These are phyloP conservation scores for Metroxylon sagu DNA, from an alignment of 176 grass and related monocot genomes.

Conservation along the genomic window DNA sequence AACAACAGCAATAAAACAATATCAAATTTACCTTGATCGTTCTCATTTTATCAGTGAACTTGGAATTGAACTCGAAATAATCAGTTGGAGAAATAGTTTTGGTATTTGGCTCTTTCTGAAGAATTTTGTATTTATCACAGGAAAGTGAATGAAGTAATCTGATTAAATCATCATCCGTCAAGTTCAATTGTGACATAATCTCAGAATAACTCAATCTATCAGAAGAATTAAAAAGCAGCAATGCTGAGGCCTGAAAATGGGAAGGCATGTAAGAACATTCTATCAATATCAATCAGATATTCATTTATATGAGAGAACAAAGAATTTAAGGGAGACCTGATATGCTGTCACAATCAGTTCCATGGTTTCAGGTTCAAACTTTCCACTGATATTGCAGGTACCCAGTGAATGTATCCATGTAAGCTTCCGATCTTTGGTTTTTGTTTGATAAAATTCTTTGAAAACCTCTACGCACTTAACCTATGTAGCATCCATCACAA, in stretches of 20 bases:
- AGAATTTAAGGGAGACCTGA: constrained; percentile 34
- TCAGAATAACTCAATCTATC: constrained; percentile 26
- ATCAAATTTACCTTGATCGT: constrained; percentile 75
- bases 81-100: constrained; percentile 71
- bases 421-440: constrained; percentile 89
- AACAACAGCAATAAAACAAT: background rate
- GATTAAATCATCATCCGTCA: constrained; percentile 20
- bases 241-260: constrained; percentile 10
- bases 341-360: constrained; percentile 87
- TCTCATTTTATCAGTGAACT: constrained; percentile 88
- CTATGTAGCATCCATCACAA: constrained; percentile 26
- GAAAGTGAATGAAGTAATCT: constrained; percentile 59
- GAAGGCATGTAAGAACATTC: background rate
- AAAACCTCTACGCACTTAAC: constrained; percentile 93
- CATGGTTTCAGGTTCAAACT: constrained; percentile 68
- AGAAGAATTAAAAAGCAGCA: constrained; percentile 18
- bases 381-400: constrained; percentile 82
- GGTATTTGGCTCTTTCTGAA: constrained; percentile 76
- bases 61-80: constrained; percentile 84
- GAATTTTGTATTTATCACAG: constrained; percentile 94
- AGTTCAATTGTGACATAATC: constrained; percentile 17
- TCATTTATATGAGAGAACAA: background rate
- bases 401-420: constrained; percentile 99
- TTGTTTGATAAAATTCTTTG: constrained; percentile 84
- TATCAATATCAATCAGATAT: too few relatives aligned